Evolutionary conservation across 805 yeast species (phyloP), one percentile per base, ranked within the genome.

Genomic region (Candida tibetensis): DNA sequence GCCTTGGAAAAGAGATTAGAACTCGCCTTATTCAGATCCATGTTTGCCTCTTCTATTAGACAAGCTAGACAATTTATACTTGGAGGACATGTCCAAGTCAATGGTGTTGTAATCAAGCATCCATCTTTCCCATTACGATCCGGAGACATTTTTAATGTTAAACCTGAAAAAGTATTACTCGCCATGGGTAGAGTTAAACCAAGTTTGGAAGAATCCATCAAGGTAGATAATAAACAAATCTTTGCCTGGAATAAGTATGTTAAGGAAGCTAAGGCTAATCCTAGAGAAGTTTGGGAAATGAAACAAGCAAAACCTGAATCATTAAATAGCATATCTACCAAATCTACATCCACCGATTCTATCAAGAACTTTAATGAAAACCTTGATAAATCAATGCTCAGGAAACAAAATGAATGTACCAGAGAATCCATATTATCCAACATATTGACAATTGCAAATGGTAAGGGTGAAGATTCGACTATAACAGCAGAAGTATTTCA

Each of bases 11-110:
- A 83, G 55, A 74, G 99, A 57, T 72, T 91, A 22, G 99, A 91
- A 60, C 77, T 84, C 57, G 97, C 96, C 2, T 53, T 91, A 8
- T 93, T 87, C 68, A 81, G 99, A 63, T 72, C 96, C 14, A 74
- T 91, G 85, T 89, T 91, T 69, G 96, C 98, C 4, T 78, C 95
- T 4, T 85, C 95, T 5, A 79, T 88, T 3, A 81, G 97, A 71
- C 98, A 91, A 64, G 96, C 99, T 2, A 78, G 96, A 50, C 89
- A 85, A 57, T 88, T 85, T 53, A 81, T 93, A 42, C 62, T 85
- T 12, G 80, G 79, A 32, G 95, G 95, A 1, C 71, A 82, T 47
- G 98, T 91, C 9, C 69, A 72, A 46, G 98, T 91, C 28, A 93
- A 91, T 57, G 97, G 96, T 7, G 76, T 82, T 25, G 71, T 69